Evolutionary conservation across 345 rosid genomes (phyloP), one percentile per base, ranked within the genome.

Genomic region (Rhizophora mangle): DNA sequence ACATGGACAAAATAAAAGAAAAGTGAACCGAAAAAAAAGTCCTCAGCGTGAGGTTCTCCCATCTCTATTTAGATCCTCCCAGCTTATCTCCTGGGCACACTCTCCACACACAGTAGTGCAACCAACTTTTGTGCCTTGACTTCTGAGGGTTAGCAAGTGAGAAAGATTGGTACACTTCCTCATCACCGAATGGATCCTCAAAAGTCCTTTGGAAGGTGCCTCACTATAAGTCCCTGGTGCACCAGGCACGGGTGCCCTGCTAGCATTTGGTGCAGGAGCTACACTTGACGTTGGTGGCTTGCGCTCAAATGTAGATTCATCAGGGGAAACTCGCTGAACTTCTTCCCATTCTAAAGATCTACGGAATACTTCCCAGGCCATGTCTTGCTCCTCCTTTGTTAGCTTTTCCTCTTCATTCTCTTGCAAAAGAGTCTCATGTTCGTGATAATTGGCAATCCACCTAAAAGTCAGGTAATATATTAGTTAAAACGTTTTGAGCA

Each of bases 331-430:
- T 3, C 92, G 87, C 26, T 85, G 98, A 71, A 96, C 98, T 82
- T 96, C 96, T 74, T 90, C 94, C 97, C 97, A 92, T 63, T 89
- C 89, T 51, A 92, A 70, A 29, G 95, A 76, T 79, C 82, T 86
- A 68, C 64, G 82, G 56, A 81, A 89, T 31, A 96, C 94, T 86
- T 96, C 99, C 99, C 99, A 96, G 22, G 99, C 99, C 93, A 89
- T 89, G 79, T 96, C 99, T 79, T 96, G 91, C 76, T 96, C 99
- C 84, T 96, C 99, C 85, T 96, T 96, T 0, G 99, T 85, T 11
- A 96, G 87, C 76, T 84, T 96, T 78, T 96, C 99, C 57, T 92
- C 98, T 79, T 96, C 99, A 15, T 96, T 96, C 85, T 96, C 99
- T 92, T 92, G 97, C 81, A 96, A 73, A 72, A 92, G 91, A 10